These are phyloP conservation scores for Thielaviopsis ethacetica DNA, from an alignment of 2,329 filamentous ascomycete species.

Conservation along the genomic window DNA sequence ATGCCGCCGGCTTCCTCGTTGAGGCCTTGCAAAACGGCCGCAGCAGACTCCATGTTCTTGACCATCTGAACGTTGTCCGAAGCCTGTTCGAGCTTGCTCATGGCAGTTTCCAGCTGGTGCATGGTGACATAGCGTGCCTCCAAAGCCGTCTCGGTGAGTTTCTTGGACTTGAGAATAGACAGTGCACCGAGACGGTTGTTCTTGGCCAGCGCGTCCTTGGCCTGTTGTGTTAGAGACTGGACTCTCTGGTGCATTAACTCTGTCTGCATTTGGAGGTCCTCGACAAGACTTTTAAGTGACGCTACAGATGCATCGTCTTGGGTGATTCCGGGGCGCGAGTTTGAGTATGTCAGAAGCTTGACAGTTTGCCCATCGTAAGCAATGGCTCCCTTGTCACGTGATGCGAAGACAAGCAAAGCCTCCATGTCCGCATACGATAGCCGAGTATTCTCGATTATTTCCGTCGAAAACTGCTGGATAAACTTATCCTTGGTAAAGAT, in stretches of 20 bases:
- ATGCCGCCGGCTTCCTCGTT: conserved; percentile 64
- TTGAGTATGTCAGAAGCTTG: conserved; percentile 43
- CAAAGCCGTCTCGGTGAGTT: conserved; percentile 60
- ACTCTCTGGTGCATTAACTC: conserved; percentile 49
- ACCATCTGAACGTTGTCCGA: conserved; percentile 72
- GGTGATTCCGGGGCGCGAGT: conserved; percentile 36
- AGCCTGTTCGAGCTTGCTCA: conserved; percentile 71
- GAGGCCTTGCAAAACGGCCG: conserved; percentile 52
- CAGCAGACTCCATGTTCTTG: conserved; percentile 63
- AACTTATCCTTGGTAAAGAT: conserved; percentile 54
- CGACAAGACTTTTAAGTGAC: conserved; percentile 63
- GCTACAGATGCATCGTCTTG: conserved; percentile 70
- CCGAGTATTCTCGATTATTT: conserved; percentile 30
- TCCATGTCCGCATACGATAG: conserved; percentile 51
- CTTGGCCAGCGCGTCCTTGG: conserved; percentile 51
- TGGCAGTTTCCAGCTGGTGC: conserved; percentile 67
- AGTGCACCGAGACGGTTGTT: conserved; percentile 65
- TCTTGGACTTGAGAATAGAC: conserved; percentile 67
- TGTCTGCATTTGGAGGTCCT: conserved; percentile 58
- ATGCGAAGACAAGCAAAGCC: conserved; percentile 52
- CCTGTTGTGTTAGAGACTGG: conserved; percentile 44
- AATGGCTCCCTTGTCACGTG: conserved; percentile 45
- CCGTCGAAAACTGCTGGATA: conserved; percentile 35
- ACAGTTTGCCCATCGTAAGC: conserved; percentile 52
- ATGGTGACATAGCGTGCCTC: conserved; percentile 56